Base-by-base conservation (phyloP, 768 basidiomycete genomes). In the Agrocybe pediades region DNA sequence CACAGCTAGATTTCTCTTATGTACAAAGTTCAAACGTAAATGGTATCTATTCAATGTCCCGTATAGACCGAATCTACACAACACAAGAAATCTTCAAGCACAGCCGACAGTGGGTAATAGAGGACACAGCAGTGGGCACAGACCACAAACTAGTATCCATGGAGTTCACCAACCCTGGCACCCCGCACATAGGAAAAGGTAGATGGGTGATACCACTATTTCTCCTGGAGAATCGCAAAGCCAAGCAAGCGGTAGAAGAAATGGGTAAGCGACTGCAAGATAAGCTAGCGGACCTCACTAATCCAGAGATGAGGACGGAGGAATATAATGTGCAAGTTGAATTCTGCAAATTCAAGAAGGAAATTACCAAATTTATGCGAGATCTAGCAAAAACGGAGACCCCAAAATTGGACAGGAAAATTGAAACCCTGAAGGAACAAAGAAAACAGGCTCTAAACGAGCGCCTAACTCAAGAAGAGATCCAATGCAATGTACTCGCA, bases 41-140 rank as follows among this genome's bases (percentile, higher is more conserved):
- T 15, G 15, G 29, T 6, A 7, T 15, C 15, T n/a, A 4, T 3
- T 42, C 56, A 17, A 60, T 65, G 23, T 73, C 73, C 0, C 41
- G 72, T 1, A 61, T 77, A 4, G 71, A 77, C 55, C 30, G 73
- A 20, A 73, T 76, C 36, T 75, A 75, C 41, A 20, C 64, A 0
- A 62, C 54, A 6, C 21, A 54, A 0, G 23, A 36, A 1, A 9
- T 67, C 0, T 33, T 60, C 4, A n/a, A 56, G 2, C 44, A 26
- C 1, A 47, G 58, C 2, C 30, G 25, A 17, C 55, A 71, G 6
- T 73, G 71, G 71, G 13, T 57, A 16, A 71, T 68, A 2, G 40
- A 51, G 8, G 2, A 29, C 0, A 30, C 61, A 0, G 62, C 56
- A 2, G 64, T 72, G 3, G 30, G 58, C 1, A 62, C 67, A 0